Conservation (phyloP, 129 eudicot species). For the Chrysanthemum makinoi region DNA sequence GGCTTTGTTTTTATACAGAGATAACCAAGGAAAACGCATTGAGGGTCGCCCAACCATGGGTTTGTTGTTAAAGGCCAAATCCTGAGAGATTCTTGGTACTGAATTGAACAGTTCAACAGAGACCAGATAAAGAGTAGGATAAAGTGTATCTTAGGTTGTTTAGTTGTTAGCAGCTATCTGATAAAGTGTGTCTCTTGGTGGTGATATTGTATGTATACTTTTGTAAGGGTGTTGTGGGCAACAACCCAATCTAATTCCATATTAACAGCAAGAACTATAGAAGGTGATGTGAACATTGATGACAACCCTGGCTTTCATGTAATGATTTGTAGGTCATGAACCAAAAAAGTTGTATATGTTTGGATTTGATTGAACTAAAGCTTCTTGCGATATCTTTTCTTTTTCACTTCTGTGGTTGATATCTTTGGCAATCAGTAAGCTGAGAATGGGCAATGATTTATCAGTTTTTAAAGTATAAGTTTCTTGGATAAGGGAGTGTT, state of each 20-base stretch:
- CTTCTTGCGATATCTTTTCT: not conserved
- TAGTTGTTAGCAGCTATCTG: constrained; percentile 11
- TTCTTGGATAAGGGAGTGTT: no score
- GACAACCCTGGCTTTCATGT: constrained; percentile 6
- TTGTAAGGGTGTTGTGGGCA: constrained; percentile 1
- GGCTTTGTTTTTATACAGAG: constrained; percentile 30
- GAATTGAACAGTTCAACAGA: not conserved
- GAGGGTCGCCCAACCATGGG: constrained; percentile 33
- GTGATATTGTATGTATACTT: constrained; percentile 28
- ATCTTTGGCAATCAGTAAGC: not conserved
- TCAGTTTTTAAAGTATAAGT: not conserved
- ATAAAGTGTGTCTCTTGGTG: constrained; percentile 11
- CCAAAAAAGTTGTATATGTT: constrained; percentile 23
- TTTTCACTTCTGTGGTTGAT: not conserved
- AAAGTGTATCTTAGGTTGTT: constrained; percentile 16
- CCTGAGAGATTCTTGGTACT: not conserved
- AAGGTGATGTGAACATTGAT: constrained; percentile 12
- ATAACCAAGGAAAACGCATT: constrained; percentile 28
- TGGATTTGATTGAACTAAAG: constrained; percentile 12
- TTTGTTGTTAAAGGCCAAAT: constrained; percentile 34
- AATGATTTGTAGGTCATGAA: not conserved
- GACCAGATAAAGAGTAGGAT: not conserved
- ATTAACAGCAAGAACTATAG: constrained; percentile 19
- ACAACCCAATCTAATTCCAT: constrained; percentile 14
- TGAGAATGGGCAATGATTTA: not conserved